phyloP scores from a whole-genome alignment of 2,329 filamentous ascomycete species.

The Fusarium mangiferae region DNA sequence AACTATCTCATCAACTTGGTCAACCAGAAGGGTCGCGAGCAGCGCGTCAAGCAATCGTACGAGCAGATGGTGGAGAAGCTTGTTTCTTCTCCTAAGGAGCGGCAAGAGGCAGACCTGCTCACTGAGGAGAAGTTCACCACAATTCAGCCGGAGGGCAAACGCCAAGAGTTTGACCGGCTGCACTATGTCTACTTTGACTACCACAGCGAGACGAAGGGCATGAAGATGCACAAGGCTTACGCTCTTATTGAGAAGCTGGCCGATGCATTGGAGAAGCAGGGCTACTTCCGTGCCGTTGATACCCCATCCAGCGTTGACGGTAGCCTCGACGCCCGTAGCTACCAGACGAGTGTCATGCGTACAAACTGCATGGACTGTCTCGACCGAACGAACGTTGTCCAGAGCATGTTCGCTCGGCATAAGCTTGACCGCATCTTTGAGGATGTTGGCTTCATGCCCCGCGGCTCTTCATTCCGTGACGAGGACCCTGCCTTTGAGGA shows the following conservation, averaged over 20 bases:
- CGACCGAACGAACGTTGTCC: conserved; percentile 96
- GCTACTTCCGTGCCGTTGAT: conserved; percentile 93
- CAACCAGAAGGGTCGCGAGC: conserved; percentile 93
- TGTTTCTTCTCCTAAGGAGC: conserved; percentile 74
- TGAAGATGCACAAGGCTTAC: conserved; percentile 92
- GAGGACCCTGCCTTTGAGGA: conserved; percentile 86
- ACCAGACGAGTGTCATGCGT: conserved; percentile 89
- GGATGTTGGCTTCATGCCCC: conserved; percentile 81
- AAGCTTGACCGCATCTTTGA: conserved; percentile 88
- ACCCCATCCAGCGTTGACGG: conserved; percentile 77
- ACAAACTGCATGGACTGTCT: conserved; percentile 99
- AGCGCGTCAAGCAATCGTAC: conserved; percentile 90
- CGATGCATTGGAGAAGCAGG: conserved; percentile 79
- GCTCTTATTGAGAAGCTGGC: conserved; percentile 85
- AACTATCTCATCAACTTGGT: conserved; percentile 98
- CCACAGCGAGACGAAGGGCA: conserved; percentile 95
- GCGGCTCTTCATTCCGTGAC: conserved; percentile 78
- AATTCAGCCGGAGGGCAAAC: conserved; percentile 72
- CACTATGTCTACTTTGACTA: conserved; percentile 99
- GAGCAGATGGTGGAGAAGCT: conserved; percentile 87
- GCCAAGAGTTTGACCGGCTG: conserved; percentile 78
- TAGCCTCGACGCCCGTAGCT: conserved; percentile 80
- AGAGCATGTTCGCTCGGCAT: conserved; percentile 94
- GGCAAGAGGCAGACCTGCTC: conserved; percentile 69
- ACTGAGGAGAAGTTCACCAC: conserved; percentile 84